These are phyloP conservation scores for Neonothopanus nambi DNA, from an alignment of 1,284 basidiomycete species.

Conservation along the genomic window DNA sequence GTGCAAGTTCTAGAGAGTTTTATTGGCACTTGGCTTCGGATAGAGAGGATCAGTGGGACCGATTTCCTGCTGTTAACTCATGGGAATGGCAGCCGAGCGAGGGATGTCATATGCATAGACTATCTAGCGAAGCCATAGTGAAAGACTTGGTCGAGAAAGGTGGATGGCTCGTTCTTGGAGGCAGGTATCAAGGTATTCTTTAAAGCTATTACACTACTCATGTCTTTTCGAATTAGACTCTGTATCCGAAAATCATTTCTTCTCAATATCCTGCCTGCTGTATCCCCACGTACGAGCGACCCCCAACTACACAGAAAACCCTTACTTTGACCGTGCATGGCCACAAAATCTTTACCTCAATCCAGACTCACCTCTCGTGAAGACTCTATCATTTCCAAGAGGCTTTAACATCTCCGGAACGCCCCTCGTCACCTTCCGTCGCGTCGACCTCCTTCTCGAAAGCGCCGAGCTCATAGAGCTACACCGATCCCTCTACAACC, in stretches of 20 bases:
- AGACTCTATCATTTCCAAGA: constrained; percentile 42
- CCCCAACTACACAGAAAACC: constrained; percentile 54
- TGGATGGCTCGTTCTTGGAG: constrained; percentile 65
- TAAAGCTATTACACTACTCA: not conserved
- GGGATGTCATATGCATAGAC: constrained; percentile 40
- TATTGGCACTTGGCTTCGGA: constrained; percentile 62
- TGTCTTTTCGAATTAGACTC: constrained; percentile 46
- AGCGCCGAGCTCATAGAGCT: constrained; percentile 47
- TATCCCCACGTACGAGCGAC: constrained; percentile 66
- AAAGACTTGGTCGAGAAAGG: constrained; percentile 63
- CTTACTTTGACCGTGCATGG: constrained; percentile 61
- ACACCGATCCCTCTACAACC: constrained; percentile 36
- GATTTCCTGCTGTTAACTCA: constrained; percentile 51
- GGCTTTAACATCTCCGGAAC: constrained; percentile 56
- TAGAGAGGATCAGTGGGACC: constrained; percentile 43
- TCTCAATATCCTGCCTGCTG: constrained; percentile 64
- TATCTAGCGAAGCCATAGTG: constrained; percentile 44
- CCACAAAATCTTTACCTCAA: constrained; percentile 62
- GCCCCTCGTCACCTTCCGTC: constrained; percentile 62
- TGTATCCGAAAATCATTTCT: constrained; percentile 70
- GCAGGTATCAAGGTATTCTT: constrained; percentile 32
- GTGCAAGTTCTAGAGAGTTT: constrained; percentile 60
- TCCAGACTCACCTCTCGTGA: constrained; percentile 49
- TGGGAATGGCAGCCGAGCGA: constrained; percentile 53
- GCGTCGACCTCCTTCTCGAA: constrained; percentile 60